Conservation (phyloP, 1,284 basidiomycete species). For the Melampsora larici-populina region DNA sequence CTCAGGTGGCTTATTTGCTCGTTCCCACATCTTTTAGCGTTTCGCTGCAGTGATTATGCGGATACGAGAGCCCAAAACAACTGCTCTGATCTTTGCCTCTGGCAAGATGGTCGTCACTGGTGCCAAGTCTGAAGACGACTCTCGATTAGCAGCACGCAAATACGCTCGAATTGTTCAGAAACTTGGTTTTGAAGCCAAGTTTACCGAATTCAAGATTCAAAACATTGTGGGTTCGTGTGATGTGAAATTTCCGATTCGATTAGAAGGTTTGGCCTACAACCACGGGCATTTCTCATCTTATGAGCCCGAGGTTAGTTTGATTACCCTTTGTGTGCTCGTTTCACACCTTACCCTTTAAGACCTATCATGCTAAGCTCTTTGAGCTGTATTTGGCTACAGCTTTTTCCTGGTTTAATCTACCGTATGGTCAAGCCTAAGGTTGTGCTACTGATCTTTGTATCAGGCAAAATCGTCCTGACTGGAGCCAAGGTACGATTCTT, state of each 20-base stretch:
- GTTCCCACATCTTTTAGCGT: slow-evolving; percentile 66
- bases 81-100: slow-evolving; percentile 97
- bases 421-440: slow-evolving; percentile 99
- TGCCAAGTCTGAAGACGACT: slow-evolving; percentile 98
- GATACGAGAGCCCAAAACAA: slow-evolving; percentile 99
- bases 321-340: background rate
- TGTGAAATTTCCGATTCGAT: slow-evolving; percentile 97
- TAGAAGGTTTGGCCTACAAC: slow-evolving; percentile 95
- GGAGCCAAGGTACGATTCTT: slow-evolving; percentile 80
- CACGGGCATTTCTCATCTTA: slow-evolving; percentile 99
- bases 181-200: slow-evolving; percentile 98
- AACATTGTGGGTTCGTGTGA: slow-evolving; percentile 99
- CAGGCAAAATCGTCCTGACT: slow-evolving; percentile 97
- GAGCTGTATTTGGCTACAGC: slow-evolving; percentile 57
- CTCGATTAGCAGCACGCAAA: slow-evolving; percentile 92
- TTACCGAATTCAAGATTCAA: slow-evolving; percentile 99
- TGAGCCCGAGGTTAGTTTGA: slow-evolving; percentile 79
- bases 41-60: slow-evolving; percentile 99
- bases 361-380: slow-evolving; percentile 49
- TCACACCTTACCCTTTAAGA: slow-evolving; percentile 45
- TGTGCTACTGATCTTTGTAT: slow-evolving; percentile 96
- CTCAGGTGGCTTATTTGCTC: slow-evolving; percentile 5
- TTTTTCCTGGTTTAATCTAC: slow-evolving; percentile 98
- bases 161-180: slow-evolving; percentile 99
- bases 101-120: slow-evolving; percentile 99